Evolutionary conservation across 805 yeast genomes (phyloP).

Genomic region (Lipomyces spencermartinsiae): DNA sequence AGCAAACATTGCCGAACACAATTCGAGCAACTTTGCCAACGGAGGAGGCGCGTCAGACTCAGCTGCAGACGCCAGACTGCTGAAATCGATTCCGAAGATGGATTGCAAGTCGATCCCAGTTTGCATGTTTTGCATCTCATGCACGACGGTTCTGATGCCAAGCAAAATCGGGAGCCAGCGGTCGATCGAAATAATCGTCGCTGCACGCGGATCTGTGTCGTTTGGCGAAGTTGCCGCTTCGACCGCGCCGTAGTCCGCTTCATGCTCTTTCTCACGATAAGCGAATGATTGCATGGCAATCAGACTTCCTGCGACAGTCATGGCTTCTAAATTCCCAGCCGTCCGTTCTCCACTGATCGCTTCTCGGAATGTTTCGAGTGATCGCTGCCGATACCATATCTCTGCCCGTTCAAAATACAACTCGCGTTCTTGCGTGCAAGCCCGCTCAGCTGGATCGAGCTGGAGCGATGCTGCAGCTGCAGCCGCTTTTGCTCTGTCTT

Average conservation of each 20-base stretch:
- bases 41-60: constrained; percentile 14
- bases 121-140: constrained; percentile 31
- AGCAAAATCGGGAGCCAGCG: constrained; percentile 36
- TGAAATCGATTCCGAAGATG: constrained; percentile 33
- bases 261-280: constrained; percentile 22
- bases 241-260: neutral
- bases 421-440: constrained; percentile 19
- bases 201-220: neutral
- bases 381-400: constrained; percentile 37
- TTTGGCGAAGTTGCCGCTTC: constrained; percentile 4
- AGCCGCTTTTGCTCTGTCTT: neutral
- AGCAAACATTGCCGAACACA: constrained; percentile 7
- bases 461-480: constrained; percentile 1
- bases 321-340: constrained; percentile 29
- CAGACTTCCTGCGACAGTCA: constrained; percentile 37
- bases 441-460: neutral
- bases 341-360: constrained; percentile 34
- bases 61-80: constrained; percentile 18
- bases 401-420: constrained; percentile 35
- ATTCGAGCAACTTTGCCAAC: constrained; percentile 12
- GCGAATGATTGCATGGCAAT: constrained; percentile 39
- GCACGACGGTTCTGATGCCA: constrained; percentile 36
- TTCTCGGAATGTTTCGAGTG: constrained; percentile 38
- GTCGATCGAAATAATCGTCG: constrained; percentile 31
- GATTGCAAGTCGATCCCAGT: constrained; percentile 35